phyloP scores from a whole-genome alignment of 805 yeast species.

The Wickerhamomyces queroliae region DNA sequence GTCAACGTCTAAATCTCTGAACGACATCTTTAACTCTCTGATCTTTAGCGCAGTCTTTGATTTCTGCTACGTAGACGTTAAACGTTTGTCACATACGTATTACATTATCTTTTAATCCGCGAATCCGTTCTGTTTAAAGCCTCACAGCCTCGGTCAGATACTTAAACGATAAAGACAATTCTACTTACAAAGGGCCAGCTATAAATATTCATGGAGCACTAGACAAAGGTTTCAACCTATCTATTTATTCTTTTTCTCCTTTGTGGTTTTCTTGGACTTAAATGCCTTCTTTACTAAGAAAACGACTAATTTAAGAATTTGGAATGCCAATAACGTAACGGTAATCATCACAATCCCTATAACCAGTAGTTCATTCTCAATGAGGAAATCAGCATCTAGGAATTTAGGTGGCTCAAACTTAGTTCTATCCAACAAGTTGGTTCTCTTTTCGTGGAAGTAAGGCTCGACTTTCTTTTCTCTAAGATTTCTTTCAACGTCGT shows the following conservation, averaged over 20 bases:
- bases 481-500: constrained; percentile 52
- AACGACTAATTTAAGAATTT: neutral
- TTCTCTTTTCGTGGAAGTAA: constrained; percentile 25
- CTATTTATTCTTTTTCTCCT: neutral
- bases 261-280: neutral
- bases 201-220: no score
- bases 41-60: no score
- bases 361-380: constrained; percentile 44
- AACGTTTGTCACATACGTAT: no score
- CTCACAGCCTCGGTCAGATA: no score
- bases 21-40: constrained; percentile 21
- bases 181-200: no score
- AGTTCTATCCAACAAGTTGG: constrained; percentile 26
- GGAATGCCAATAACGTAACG: neutral
- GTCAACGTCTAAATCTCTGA: constrained; percentile 19
- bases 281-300: neutral
- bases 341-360: constrained; percentile 26
- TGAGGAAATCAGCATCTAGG: constrained; percentile 39
- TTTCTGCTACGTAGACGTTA: no score
- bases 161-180: no score
- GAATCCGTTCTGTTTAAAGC: no score
- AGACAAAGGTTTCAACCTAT: neutral
- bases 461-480: constrained; percentile 26
- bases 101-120: no score
- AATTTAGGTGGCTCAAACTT: constrained; percentile 27